Percentiles rank a stretch among this genome's conserved stretches.
phyloP scores from a whole-genome alignment of 2,329 filamentous ascomycete species.

The Cryphonectria radicalis region DNA sequence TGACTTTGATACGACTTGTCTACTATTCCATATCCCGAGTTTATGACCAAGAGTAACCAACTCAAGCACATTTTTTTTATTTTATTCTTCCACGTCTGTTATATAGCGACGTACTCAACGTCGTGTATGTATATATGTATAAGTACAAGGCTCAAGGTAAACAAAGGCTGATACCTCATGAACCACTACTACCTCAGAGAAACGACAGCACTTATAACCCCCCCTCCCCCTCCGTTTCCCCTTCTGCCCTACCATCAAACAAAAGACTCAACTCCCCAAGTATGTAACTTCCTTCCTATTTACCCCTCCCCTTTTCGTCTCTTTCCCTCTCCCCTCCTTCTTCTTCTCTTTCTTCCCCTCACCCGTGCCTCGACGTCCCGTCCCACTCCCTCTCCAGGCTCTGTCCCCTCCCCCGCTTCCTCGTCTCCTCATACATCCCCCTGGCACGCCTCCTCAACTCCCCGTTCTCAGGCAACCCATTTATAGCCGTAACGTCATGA shows the following conservation, averaged over 20 bases:
- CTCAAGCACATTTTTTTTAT: neutral
- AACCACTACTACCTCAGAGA: too few species aligned
- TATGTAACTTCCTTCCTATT: neutral
- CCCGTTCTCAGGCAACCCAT: constrained; percentile 21
- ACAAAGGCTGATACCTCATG: too few species aligned
- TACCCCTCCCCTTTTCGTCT: neutral
- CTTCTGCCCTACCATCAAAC: too few species aligned
- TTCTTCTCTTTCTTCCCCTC: neutral
- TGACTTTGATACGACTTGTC: too few species aligned
- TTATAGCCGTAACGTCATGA: constrained; percentile 20
- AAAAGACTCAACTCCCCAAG: too few species aligned
- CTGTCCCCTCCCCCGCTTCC: constrained; percentile 17
- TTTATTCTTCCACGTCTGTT: neutral
- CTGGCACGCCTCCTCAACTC: constrained; percentile 19
- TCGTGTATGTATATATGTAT: neutral
- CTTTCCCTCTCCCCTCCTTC: neutral
- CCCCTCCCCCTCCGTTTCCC: too few species aligned
- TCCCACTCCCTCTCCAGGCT: constrained; percentile 6
- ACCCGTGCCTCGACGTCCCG: neutral
- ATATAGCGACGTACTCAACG: neutral
- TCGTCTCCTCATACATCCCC: constrained; percentile 20
- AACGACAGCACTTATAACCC: too few species aligned
- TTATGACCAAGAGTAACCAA: neutral
- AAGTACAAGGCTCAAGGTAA: neutral
- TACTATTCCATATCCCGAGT: neutral